Evolutionary conservation across 768 basidiomycete genomes (phyloP), one percentile per base, ranked within the genome.

Genomic region (Leccinum obscurum): DNA sequence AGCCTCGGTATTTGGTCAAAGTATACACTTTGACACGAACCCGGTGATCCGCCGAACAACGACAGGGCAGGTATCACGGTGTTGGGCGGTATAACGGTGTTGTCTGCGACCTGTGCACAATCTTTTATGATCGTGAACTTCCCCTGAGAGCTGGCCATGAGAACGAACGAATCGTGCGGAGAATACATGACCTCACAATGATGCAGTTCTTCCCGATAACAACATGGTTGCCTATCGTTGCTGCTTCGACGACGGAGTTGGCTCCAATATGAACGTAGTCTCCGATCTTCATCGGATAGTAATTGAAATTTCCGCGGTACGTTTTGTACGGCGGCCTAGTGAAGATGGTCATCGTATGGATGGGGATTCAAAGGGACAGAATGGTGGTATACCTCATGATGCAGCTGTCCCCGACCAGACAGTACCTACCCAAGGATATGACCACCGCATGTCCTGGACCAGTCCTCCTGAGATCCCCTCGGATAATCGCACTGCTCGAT

Each of bases 51-150:
- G 15, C 85, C 75, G 74, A 95, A 98, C 6, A 89, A 77, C 0
- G 93, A 83, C 60, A 98, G 75, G 3, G 93, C 92, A 1, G 96
- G 95, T 10, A 98, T 86, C 52, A 98, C 93, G 1, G 94, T 95
- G 58, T 93, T 95, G 3, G 94, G 89, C 2, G 95, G 92, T 14
- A 98, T 77, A 39, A 98, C 85, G 0, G 93, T 91, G 64, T 90
- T 89, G 72, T 98, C 95, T 30, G 89, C 88, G 24, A 99, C 87
- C 61, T 85, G 87, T 3, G 90, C 92, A 65, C 95, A 95, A 69
- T 98, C 96, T 71, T 98, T 97, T 73, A 98, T 95, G 59, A 96
- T 95, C 0, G 90, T 88, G 68, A 98, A 97, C 73, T 97, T 95
- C 24, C 97, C 95, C 95, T 98, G 51, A 5, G 26, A 30, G 32